These are phyloP conservation scores for Stachybotrys chartarum DNA, from an alignment of 2,329 filamentous ascomycete species.

Conservation along the genomic window DNA sequence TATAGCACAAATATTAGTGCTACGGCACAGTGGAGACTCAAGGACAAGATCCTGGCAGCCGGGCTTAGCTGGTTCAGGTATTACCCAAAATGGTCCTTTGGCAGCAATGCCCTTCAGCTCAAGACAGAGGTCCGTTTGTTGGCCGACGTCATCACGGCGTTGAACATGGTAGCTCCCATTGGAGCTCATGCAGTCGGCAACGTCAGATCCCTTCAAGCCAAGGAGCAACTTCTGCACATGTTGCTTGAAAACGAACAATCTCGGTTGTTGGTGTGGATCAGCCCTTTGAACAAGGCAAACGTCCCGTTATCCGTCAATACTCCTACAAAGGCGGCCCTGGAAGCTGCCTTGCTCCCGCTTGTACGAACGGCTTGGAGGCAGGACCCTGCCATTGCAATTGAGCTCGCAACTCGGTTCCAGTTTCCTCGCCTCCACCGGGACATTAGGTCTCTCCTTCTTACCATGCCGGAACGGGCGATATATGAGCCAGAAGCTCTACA, in stretches of 20 bases:
- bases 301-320: conserved; percentile 30
- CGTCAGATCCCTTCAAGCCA: conserved; percentile 62
- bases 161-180: conserved; percentile 58
- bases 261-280: conserved; percentile 83
- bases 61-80: conserved; percentile 83
- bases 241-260: conserved; percentile 80
- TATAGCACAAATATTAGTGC: conserved; percentile 60
- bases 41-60: conserved; percentile 81
- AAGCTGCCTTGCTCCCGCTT: conserved; percentile 51
- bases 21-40: conserved; percentile 69
- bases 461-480: conserved; percentile 76
- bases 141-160: conserved; percentile 60
- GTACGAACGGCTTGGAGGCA: conserved; percentile 83
- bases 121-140: conserved; percentile 87
- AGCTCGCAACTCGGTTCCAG: conserved; percentile 73
- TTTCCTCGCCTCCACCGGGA: conserved; percentile 66
- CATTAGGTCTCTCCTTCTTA: conserved; percentile 72
- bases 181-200: conserved; percentile 44
- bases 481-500: conserved; percentile 76
- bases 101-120: conserved; percentile 85
- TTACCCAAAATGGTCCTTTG: conserved; percentile 86
- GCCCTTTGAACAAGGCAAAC: conserved; percentile 59
- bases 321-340: conserved; percentile 28
- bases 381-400: conserved; percentile 77
- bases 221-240: conserved; percentile 75